These are phyloP conservation scores for Dimocarpus longan DNA, from an alignment of 345 rosid species.

Conservation along the genomic window DNA sequence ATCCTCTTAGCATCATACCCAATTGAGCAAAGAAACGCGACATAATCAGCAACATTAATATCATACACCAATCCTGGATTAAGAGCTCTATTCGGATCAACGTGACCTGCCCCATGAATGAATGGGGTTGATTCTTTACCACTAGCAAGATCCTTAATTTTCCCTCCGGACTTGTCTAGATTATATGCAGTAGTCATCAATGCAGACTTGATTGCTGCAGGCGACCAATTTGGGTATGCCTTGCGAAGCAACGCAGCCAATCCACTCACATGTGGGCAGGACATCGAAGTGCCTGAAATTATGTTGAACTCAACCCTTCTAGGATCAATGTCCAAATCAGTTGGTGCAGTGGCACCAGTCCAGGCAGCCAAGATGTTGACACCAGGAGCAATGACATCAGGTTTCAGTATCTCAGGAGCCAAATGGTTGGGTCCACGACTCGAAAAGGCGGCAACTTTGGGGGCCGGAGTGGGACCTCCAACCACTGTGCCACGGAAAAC, in stretches of 20 bases:
- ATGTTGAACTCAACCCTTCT: slow-evolving; percentile 74
- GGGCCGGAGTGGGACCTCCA: slow-evolving; percentile 59
- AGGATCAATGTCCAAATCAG: slow-evolving; percentile 58
- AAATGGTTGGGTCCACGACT: slow-evolving; percentile 74
- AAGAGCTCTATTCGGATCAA: slow-evolving; percentile 77
- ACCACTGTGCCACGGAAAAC: slow-evolving; percentile 50
- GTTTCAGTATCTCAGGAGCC: slow-evolving; percentile 67
- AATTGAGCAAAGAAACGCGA: slow-evolving; percentile 75
- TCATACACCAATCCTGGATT: slow-evolving; percentile 85
- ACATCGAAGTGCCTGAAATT: slow-evolving; percentile 88
- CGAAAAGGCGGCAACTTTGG: slow-evolving; percentile 70
- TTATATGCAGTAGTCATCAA: slow-evolving; percentile 76
- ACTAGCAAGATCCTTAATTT: slow-evolving; percentile 71
- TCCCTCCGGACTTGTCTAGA: slow-evolving; percentile 63
- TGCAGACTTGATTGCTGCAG: slow-evolving; percentile 73
- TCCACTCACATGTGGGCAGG: slow-evolving; percentile 89
- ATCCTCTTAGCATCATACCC: slow-evolving; percentile 64
- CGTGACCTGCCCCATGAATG: slow-evolving; percentile 81
- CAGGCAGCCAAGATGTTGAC: slow-evolving; percentile 86
- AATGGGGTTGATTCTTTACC: slow-evolving; percentile 69
- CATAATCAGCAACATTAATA: slow-evolving; percentile 46
- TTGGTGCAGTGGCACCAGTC: slow-evolving; percentile 64
- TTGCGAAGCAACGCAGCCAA: slow-evolving; percentile 69
- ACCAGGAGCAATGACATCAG: slow-evolving; percentile 87
- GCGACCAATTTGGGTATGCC: slow-evolving; percentile 71